phyloP scores from a whole-genome alignment of 257 asterid genomes.

The Echites panduratus region DNA sequence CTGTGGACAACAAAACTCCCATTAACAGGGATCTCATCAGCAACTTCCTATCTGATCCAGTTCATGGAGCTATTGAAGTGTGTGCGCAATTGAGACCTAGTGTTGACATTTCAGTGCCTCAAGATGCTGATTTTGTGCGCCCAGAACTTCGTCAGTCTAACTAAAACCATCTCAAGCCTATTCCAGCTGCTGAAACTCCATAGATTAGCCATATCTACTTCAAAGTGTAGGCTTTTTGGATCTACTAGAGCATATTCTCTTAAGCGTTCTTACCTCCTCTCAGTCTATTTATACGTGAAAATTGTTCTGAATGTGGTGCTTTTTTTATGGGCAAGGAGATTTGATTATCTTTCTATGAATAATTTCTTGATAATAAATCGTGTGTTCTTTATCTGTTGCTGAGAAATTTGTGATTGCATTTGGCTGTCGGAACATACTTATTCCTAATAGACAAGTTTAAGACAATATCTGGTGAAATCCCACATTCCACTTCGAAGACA shows the following conservation, averaged over 20 bases:
- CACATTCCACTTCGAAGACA: too few species aligned
- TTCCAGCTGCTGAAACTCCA: not conserved
- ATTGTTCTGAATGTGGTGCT: not conserved
- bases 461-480: too few species aligned
- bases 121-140: slow-evolving; percentile 91
- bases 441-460: too few species aligned
- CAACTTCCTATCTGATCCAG: slow-evolving; percentile 80
- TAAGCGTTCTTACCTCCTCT: not conserved
- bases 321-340: not conserved
- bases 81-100: slow-evolving; percentile 92
- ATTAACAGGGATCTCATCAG: slow-evolving; percentile 74
- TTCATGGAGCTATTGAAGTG: slow-evolving; percentile 76
- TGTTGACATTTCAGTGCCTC: slow-evolving; percentile 84
- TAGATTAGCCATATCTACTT: not conserved
- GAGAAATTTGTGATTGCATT: not conserved
- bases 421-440: too few species aligned
- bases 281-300: not conserved
- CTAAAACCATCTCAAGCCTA: not conserved
- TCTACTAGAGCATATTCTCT: not conserved
- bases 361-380: not conserved
- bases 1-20: slow-evolving; percentile 57
- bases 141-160: slow-evolving; percentile 67
- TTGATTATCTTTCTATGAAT: not conserved
- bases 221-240: not conserved
- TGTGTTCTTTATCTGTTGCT: not conserved